A percentile compares a stretch with the other conserved stretches of the same genome.
Evolutionary conservation across 441 rosid species (phyloP).

Genomic region (Lepidium campestre): DNA sequence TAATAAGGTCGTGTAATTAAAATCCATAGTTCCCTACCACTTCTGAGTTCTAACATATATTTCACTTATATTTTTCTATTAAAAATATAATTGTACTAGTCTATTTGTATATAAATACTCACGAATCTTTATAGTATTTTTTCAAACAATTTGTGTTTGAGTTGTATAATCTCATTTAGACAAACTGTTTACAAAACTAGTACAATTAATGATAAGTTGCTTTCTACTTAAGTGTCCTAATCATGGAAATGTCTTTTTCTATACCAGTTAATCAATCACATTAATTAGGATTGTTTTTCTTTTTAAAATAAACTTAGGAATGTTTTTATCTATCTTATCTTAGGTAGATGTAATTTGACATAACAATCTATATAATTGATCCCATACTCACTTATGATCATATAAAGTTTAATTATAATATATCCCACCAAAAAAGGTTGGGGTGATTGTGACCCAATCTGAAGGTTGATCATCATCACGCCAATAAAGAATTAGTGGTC

Average conservation of each 20-base stretch:
- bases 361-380: neutral
- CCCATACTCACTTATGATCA: constrained; percentile 23
- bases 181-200: neutral
- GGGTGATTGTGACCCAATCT: constrained; percentile 24
- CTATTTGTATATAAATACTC: neutral
- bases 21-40: constrained; percentile 2
- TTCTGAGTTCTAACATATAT: no score
- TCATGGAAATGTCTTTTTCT: constrained; percentile 14
- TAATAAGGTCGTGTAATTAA: neutral
- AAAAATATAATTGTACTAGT: neutral
- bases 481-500: neutral
- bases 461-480: constrained; percentile 26
- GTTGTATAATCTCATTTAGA: neutral
- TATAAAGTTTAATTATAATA: constrained; percentile 17
- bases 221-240: constrained; percentile 14
- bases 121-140: no score
- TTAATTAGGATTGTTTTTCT: neutral
- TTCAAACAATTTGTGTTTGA: neutral
- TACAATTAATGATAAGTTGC: neutral
- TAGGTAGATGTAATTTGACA: neutral
- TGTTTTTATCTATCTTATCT: neutral
- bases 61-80: neutral
- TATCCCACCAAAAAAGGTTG: neutral
- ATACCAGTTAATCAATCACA: constrained; percentile 15
- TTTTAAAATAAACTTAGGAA: neutral